Conservation (phyloP, 1,284 basidiomycete genomes). For the Fomitopsis palustris region DNA sequence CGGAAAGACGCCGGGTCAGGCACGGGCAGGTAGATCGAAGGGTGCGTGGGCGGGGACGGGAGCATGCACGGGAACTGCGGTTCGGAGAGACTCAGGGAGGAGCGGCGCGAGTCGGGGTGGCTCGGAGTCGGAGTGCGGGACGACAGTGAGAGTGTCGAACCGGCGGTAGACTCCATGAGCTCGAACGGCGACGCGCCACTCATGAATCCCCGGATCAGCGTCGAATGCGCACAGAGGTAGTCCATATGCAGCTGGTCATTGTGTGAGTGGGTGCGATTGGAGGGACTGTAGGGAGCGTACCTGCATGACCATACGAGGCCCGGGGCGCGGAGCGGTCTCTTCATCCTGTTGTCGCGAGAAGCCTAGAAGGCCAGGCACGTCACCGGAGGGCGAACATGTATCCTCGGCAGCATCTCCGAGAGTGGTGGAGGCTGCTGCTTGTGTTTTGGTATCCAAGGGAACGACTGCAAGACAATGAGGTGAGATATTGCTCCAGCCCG, state of each 20-base stretch:
- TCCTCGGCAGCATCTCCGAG: constrained; percentile 7
- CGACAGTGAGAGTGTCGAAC: constrained; percentile 9
- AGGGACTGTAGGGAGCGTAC: constrained; percentile 34
- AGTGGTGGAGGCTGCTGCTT: constrained; percentile 2
- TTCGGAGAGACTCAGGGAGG: constrained; percentile 32
- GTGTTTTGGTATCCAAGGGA: constrained; percentile 21
- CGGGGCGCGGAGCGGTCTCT: constrained; percentile 45
- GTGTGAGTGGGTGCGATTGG: constrained; percentile 2
- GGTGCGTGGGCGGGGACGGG: constrained; percentile 57
- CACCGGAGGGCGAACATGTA: not conserved
- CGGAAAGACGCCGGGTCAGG: constrained; percentile 73
- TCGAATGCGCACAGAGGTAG: constrained; percentile 71
- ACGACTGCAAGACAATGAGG: constrained; percentile 23
- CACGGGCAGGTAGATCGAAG: constrained; percentile 69
- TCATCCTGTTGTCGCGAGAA: constrained; percentile 45
- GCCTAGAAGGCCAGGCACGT: constrained; percentile 7
- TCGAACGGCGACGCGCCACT: constrained; percentile 61
- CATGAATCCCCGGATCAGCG: constrained; percentile 63
- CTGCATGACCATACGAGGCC: constrained; percentile 57
- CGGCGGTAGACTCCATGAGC: constrained; percentile 38
- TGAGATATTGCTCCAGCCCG: not conserved
- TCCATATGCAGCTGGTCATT: constrained; percentile 61
- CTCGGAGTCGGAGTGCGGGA: constrained; percentile 19
- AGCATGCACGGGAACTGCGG: constrained; percentile 63
- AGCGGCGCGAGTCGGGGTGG: constrained; percentile 17